Conservation (phyloP, 2,329 filamentous ascomycete species). For the Zopfia rhizophila region DNA sequence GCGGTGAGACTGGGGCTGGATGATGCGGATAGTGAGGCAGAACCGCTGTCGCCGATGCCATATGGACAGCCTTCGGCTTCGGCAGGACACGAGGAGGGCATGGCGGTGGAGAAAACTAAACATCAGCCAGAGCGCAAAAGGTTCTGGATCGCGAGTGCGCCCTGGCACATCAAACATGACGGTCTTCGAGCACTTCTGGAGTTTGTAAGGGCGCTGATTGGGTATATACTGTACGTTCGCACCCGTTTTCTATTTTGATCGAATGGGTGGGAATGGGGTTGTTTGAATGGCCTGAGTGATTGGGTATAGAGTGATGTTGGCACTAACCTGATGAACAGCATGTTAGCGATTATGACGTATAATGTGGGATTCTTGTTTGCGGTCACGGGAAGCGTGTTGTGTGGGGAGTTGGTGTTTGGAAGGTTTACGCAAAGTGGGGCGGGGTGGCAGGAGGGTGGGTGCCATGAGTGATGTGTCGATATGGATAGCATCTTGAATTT, state of each 20-base stretch:
- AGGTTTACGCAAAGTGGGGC: slow-evolving; percentile 32
- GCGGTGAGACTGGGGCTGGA: slow-evolving; percentile 19
- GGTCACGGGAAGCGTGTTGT: slow-evolving; percentile 39
- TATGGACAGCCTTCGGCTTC: not conserved
- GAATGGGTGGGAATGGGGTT: no score
- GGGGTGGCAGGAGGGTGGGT: slow-evolving; percentile 37
- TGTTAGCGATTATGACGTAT: slow-evolving; percentile 47
- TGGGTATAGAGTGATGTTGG: slow-evolving; percentile 7
- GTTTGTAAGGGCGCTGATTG: slow-evolving; percentile 36
- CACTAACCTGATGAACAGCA: slow-evolving; percentile 19
- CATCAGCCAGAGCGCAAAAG: not conserved
- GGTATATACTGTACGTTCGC: slow-evolving; percentile 39
- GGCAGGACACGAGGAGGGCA: not conserved
- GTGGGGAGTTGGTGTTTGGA: slow-evolving; percentile 41
- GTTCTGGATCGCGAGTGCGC: slow-evolving; percentile 32
- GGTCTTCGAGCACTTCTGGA: slow-evolving; percentile 32
- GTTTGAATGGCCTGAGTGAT: no score
- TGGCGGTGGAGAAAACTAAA: slow-evolving; percentile 3
- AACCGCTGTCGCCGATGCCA: slow-evolving; percentile 28
- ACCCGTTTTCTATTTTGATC: not conserved
- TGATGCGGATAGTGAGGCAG: slow-evolving; percentile 26
- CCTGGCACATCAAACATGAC: slow-evolving; percentile 35
- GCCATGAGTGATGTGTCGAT: slow-evolving; percentile 30
- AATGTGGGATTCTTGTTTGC: slow-evolving; percentile 44
- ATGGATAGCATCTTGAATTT: no score